These are phyloP conservation scores for Citrullus mucosospermus DNA, from an alignment of 306 rosid genomes.

Conservation along the genomic window DNA sequence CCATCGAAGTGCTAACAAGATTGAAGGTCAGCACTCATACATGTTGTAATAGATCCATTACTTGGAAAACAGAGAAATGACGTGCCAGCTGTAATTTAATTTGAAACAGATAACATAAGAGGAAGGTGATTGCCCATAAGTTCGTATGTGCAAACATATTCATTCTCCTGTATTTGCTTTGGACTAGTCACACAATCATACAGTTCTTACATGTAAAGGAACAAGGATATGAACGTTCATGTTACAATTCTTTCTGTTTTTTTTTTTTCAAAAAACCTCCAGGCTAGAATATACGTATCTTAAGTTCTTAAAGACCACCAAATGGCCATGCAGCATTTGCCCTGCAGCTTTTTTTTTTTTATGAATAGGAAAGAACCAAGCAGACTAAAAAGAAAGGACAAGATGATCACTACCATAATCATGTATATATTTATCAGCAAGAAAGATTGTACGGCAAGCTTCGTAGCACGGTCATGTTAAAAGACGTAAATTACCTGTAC, in stretches of 20 bases:
- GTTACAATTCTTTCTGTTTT: no score
- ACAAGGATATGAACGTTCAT: neutral
- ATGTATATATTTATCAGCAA: neutral
- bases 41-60: no score
- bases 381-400: neutral
- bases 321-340: neutral
- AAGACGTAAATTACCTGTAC: slow-evolving; percentile 52
- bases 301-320: neutral
- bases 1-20: neutral
- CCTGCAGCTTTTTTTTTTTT: neutral
- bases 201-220: neutral
- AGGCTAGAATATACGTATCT: neutral
- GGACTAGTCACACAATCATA: neutral
- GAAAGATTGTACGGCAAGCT: neutral
- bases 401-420: neutral
- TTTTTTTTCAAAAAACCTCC: neutral
- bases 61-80: no score
- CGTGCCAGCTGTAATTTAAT: no score
- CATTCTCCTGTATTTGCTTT: no score
- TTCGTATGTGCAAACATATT: no score
- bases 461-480: neutral
- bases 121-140: no score
- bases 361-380: neutral
- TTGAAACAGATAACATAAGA: no score
- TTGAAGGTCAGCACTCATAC: neutral